Evolutionary conservation across 2,329 filamentous ascomycete genomes (phyloP), one percentile per base, ranked within the genome.

Genomic region (Aspergillus pseudoviridinutans): DNA sequence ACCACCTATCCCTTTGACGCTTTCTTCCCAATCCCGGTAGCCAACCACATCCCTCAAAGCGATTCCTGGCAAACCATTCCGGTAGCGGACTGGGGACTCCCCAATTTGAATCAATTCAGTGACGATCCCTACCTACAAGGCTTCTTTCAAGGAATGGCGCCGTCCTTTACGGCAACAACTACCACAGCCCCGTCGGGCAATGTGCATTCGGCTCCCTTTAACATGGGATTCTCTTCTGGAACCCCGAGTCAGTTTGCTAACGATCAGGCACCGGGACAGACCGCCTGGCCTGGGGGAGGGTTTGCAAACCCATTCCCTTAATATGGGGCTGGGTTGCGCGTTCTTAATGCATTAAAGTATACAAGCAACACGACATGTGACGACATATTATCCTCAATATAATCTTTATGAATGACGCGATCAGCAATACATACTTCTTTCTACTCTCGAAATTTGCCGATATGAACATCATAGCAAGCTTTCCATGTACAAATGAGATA

Each of bases 51-150:
- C 50, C 57, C 58, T 17, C 63, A 70, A 49, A 68, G 69, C 63
- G 92, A 96, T 72, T 76, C 97, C 35, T 97, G 93, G 85, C 88
- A 92, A 71, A 85, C 96, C 80, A 92, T 92, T 0, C 91, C 96
- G 83, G 91, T 89, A 7, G 81, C 96, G 20, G 92, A 97, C 69
- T 96, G 91, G 91, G 90, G 87, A 56, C 62, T 70, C 38, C 63
- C n/a, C 10, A 10, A 17, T 27, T 24, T 24, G 6, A 14, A 24
- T 24, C 44, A 47, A 22, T 47, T 47, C 22, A 25, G 10, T 25
- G 24, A 47, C 6, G 44, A 47, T 47, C 22, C 22, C 44, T 27
- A 47, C 6, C 7, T 25, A 9, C 44, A 47, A 24, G 44, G 22
- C 5, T 25, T 24, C 44, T 47, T 47, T 24, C 44, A 47, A 24